Percentiles rank a stretch among this genome's conserved stretches.
These are phyloP conservation scores for Cryptococcus neoformans DNA, from an alignment of 1,284 basidiomycete genomes.

Conservation along the genomic window DNA sequence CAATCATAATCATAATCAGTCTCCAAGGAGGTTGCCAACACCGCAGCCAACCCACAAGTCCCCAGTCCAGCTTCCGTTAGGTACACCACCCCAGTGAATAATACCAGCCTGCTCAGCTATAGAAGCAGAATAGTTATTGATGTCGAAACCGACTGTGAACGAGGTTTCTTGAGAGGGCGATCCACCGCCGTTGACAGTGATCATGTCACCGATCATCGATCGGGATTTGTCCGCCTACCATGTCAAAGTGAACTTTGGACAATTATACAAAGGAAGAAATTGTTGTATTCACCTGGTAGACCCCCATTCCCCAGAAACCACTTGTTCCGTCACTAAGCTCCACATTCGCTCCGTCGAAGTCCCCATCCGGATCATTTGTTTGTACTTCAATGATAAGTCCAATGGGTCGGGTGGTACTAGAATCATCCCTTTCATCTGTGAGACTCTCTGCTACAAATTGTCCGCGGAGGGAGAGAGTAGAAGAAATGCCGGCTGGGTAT, in stretches of 20 bases:
- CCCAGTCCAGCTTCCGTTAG: slow-evolving; percentile 24
- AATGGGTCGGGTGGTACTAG: slow-evolving; percentile 6
- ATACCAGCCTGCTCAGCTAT: slow-evolving; percentile 22
- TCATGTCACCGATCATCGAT: slow-evolving; percentile 28
- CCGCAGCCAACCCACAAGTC: slow-evolving; percentile 32
- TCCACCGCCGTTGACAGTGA: slow-evolving; percentile 16
- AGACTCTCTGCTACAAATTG: slow-evolving; percentile 23
- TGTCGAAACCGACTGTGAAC: slow-evolving; percentile 38
- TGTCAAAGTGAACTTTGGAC: background rate
- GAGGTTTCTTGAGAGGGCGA: slow-evolving; percentile 9
- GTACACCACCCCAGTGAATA: slow-evolving; percentile 46
- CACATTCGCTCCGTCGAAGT: slow-evolving; percentile 2
- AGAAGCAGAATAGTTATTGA: slow-evolving; percentile 11
- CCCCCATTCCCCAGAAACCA: slow-evolving; percentile 43
- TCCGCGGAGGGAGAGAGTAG: slow-evolving; percentile 20
- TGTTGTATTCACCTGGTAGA: slow-evolving; percentile 32
- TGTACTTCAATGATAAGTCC: slow-evolving; percentile 7
- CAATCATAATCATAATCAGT: background rate
- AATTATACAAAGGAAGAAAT: background rate
- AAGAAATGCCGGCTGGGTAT: slow-evolving; percentile 23
- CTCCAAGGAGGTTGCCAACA: background rate
- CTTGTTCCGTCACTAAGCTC: slow-evolving; percentile 23
- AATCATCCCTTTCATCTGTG: slow-evolving; percentile 25
- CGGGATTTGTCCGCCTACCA: slow-evolving; percentile 15
- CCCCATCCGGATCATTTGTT: slow-evolving; percentile 6